Percentiles rank a stretch among this genome's conserved stretches.
phyloP scores from a whole-genome alignment of 495 filamentous ascomycete genomes.

The Delitschia confertaspora region DNA sequence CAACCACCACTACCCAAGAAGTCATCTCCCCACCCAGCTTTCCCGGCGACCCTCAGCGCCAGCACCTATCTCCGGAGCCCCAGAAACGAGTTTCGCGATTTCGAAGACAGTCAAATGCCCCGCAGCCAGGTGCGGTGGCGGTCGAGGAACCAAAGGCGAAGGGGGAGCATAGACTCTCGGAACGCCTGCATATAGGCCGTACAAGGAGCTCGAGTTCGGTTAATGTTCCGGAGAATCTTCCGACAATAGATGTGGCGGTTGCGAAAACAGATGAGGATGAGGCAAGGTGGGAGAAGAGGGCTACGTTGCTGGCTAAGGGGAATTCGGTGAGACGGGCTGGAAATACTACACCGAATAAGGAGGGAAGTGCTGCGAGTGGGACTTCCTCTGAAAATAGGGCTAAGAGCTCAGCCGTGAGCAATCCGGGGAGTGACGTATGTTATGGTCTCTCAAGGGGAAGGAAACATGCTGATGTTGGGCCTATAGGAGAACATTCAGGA shows the following conservation, averaged over 20 bases:
- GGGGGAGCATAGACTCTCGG: conserved; percentile 45
- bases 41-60: conserved; percentile 34
- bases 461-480: conserved; percentile 7
- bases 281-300: conserved; percentile 75
- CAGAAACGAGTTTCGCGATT: conserved; percentile 33
- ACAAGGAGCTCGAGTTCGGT: conserved; percentile 48
- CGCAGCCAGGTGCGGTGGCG: conserved; percentile 21
- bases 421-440: conserved; percentile 25
- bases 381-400: conserved; percentile 10
- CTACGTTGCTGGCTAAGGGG: conserved; percentile 68
- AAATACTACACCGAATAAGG: conserved; percentile 39
- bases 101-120: conserved; percentile 39
- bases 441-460: not conserved
- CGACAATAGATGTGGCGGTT: conserved; percentile 50
- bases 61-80: conserved; percentile 24
- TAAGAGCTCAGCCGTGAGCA: conserved; percentile 30
- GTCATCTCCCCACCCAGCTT: conserved; percentile 57
- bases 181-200: conserved; percentile 57
- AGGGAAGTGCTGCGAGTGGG: conserved; percentile 27
- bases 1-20: conserved; percentile 73
- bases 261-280: conserved; percentile 43
- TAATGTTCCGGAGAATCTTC: conserved; percentile 70
- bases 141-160: conserved; percentile 37
- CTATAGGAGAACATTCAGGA: conserved; percentile 81
- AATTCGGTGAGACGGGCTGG: conserved; percentile 40